These are phyloP conservation scores for Austroboletus novae-zelandiae DNA, from an alignment of 1,284 basidiomycete genomes.

Conservation along the genomic window DNA sequence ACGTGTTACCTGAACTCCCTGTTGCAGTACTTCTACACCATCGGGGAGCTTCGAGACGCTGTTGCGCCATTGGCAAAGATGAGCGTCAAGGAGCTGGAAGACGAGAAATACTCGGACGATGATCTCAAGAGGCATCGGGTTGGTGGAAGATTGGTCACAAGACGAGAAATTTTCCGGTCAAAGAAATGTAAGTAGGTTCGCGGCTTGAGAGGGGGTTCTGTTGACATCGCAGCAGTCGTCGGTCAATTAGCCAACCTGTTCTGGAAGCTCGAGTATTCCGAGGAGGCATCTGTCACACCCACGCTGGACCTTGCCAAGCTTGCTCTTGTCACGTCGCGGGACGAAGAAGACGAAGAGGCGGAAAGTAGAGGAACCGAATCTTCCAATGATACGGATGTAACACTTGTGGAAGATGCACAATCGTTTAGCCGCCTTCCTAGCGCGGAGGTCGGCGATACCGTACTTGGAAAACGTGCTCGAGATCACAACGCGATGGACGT, in stretches of 20 bases:
- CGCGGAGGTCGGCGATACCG: constrained; percentile 44
- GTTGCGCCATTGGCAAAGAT: constrained; percentile 61
- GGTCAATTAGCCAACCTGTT: constrained; percentile 78
- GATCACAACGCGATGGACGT: constrained; percentile 52
- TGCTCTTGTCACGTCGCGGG: constrained; percentile 87
- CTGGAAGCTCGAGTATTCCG: constrained; percentile 69
- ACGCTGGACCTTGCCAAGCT: constrained; percentile 87
- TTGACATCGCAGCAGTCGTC: constrained; percentile 56
- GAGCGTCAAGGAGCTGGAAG: constrained; percentile 54
- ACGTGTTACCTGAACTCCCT: constrained; percentile 88
- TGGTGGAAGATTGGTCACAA: constrained; percentile 80
- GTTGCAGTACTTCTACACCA: constrained; percentile 89
- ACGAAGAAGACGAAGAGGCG: constrained; percentile 83
- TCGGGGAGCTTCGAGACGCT: constrained; percentile 80
- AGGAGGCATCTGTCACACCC: constrained; percentile 73
- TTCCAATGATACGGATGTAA: constrained; percentile 82
- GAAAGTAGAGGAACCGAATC: constrained; percentile 70
- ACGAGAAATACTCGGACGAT: constrained; percentile 73
- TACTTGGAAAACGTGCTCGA: constrained; percentile 72
- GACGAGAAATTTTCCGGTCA: constrained; percentile 78
- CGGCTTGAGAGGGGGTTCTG: constrained; percentile 1
- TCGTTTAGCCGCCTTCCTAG: constrained; percentile 27
- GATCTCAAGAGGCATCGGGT: constrained; percentile 80
- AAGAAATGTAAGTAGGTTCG: constrained; percentile 64
- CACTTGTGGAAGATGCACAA: constrained; percentile 73